These are phyloP conservation scores for Spergularia azorica DNA, from an alignment of 179 eudicot genomes.

Conservation along the genomic window DNA sequence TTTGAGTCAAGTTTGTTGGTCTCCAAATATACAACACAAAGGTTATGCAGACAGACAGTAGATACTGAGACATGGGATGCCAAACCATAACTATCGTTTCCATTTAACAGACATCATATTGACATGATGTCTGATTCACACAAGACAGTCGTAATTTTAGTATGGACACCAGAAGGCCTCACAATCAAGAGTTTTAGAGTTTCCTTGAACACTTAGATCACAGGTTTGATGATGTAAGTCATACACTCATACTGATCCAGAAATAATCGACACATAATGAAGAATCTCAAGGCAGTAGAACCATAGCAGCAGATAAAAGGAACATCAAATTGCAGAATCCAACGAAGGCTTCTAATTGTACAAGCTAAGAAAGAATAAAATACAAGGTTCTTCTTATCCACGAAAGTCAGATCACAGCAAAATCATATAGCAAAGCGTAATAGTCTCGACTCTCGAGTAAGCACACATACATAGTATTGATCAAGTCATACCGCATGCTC, in stretches of 20 bases:
- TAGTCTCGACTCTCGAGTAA: neutral
- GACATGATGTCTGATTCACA: neutral
- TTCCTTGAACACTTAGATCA: no score
- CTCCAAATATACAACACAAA: neutral
- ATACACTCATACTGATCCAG: no score
- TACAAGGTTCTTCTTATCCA: neutral
- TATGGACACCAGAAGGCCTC: no score
- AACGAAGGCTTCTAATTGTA: neutral
- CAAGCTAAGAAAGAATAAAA: neutral
- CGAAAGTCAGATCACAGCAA: neutral
- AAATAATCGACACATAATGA: neutral
- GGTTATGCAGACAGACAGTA: no score
- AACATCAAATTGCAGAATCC: neutral
- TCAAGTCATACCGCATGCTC: neutral
- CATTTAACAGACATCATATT: neutral
- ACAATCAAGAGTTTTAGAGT: no score
- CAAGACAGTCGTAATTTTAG: no score
- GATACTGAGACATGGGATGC: neutral
- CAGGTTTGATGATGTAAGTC: no score
- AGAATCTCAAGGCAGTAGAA: neutral
- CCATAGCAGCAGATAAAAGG: neutral
- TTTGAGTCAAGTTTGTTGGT: neutral
- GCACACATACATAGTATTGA: neutral
- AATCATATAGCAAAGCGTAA: neutral
- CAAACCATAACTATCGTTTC: neutral